phyloP scores from a whole-genome alignment of 768 basidiomycete genomes.

The Boletus rufocinnamomeus region DNA sequence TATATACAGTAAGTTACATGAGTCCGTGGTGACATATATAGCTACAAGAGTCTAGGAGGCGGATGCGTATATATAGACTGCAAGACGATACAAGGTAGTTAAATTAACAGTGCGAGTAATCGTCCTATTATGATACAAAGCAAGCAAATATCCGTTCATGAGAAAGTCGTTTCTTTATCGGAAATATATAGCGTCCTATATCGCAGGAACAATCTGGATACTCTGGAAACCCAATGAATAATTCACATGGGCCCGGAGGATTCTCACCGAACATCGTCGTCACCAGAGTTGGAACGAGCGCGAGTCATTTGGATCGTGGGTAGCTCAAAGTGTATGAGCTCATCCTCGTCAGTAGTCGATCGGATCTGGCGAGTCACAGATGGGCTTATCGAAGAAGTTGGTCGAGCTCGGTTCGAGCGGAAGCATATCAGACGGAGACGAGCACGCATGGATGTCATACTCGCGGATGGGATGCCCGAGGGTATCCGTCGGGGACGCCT shows the following conservation, averaged over 20 bases:
- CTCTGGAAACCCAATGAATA: background rate
- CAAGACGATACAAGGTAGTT: conserved; percentile 7
- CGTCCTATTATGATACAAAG: conserved; percentile 11
- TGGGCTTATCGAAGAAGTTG: conserved; percentile 9
- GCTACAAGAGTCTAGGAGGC: conserved; percentile 5
- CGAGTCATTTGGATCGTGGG: background rate
- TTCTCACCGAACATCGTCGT: background rate
- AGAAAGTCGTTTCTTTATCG: background rate
- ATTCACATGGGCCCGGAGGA: background rate
- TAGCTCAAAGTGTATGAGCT: background rate
- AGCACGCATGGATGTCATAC: background rate
- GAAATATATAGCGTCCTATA: conserved; percentile 1
- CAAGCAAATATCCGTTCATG: conserved; percentile 1
- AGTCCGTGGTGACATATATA: conserved; percentile 15
- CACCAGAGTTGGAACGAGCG: background rate
- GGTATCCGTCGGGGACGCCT: conserved; percentile 1
- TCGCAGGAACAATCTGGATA: background rate
- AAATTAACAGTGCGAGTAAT: background rate
- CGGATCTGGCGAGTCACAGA: conserved; percentile 29
- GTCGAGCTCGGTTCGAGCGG: conserved; percentile 4
- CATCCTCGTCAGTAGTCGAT: conserved; percentile 4
- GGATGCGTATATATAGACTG: too few species aligned
- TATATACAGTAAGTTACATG: conserved; percentile 1
- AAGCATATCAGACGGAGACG: background rate
- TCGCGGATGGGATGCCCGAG: background rate